phyloP scores from a whole-genome alignment of 148 eudicot genomes.

The Agrostemma githago region DNA sequence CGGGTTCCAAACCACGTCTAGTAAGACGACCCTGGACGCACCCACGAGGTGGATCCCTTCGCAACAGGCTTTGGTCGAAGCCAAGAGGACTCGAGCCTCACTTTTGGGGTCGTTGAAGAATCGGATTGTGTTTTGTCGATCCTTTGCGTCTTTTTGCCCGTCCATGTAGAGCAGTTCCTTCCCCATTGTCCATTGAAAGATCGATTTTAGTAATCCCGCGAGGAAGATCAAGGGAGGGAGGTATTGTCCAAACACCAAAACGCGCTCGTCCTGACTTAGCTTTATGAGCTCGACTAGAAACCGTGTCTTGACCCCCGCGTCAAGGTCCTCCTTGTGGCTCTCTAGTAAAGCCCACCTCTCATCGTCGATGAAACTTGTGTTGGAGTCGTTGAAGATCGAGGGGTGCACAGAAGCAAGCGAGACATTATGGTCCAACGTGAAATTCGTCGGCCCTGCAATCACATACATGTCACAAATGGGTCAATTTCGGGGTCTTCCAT shows the following conservation, averaged over 20 bases:
- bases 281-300: conserved; percentile 51
- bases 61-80: conserved; percentile 62
- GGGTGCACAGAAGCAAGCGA: conserved; percentile 67
- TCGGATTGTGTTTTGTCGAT: conserved; percentile 39
- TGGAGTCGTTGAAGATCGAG: conserved; percentile 23
- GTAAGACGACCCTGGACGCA: conserved; percentile 71
- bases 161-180: conserved; percentile 46
- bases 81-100: conserved; percentile 55
- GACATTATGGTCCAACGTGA: conserved; percentile 20
- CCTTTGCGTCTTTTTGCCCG: conserved; percentile 38
- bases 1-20: conserved; percentile 85
- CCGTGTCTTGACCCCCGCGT: conserved; percentile 53
- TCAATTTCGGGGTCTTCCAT: too few species aligned
- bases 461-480: too few species aligned
- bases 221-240: conserved; percentile 39
- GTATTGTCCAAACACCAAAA: conserved; percentile 68
- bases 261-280: conserved; percentile 53
- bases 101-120: conserved; percentile 51
- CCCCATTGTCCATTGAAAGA: conserved; percentile 49
- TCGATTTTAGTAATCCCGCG: conserved; percentile 28
- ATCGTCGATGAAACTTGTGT: conserved; percentile 13
- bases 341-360: conserved; percentile 14
- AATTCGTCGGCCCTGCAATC: neutral
- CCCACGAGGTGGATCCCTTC: conserved; percentile 82
- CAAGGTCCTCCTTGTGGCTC: conserved; percentile 23